Percentiles rank a stretch among this genome's conserved stretches.
These are phyloP conservation scores for Colletotrichum scovillei DNA, from an alignment of 2,329 filamentous ascomycete genomes.

Conservation along the genomic window DNA sequence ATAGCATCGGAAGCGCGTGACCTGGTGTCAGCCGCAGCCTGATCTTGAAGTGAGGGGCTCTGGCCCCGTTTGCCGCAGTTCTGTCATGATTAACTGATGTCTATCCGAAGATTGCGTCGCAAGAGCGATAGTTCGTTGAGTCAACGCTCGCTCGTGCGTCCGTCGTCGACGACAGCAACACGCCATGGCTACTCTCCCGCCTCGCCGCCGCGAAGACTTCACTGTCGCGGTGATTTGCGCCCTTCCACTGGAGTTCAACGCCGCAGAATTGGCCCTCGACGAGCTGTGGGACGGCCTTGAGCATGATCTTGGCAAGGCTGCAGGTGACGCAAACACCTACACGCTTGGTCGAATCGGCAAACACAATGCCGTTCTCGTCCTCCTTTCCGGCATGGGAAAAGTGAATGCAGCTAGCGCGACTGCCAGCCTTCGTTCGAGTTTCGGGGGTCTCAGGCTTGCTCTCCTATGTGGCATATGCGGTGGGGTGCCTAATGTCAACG, in stretches of 20 bases:
- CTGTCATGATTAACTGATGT: no score
- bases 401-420: conserved; percentile 41
- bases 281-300: conserved; percentile 41
- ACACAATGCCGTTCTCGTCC: conserved; percentile 41
- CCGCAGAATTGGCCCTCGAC: conserved; percentile 38
- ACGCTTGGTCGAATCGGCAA: conserved; percentile 42
- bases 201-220: conserved; percentile 23
- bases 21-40: no score
- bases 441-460: conserved; percentile 44
- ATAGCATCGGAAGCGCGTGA: not conserved
- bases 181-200: not conserved
- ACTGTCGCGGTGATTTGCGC: conserved; percentile 27
- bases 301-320: conserved; percentile 37
- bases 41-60: no score
- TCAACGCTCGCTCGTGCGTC: no score
- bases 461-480: conserved; percentile 55
- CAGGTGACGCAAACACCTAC: conserved; percentile 45
- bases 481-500: conserved; percentile 42
- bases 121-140: no score
- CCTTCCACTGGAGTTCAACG: conserved; percentile 20
- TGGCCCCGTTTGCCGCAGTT: no score
- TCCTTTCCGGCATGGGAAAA: conserved; percentile 44
- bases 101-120: no score
- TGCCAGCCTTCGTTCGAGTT: conserved; percentile 47
- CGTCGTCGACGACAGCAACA: not conserved